A percentile compares a stretch with the other conserved stretches of the same genome.
These are phyloP conservation scores for Stephania cephalantha DNA, from an alignment of 164 flowering plant species.

Conservation along the genomic window DNA sequence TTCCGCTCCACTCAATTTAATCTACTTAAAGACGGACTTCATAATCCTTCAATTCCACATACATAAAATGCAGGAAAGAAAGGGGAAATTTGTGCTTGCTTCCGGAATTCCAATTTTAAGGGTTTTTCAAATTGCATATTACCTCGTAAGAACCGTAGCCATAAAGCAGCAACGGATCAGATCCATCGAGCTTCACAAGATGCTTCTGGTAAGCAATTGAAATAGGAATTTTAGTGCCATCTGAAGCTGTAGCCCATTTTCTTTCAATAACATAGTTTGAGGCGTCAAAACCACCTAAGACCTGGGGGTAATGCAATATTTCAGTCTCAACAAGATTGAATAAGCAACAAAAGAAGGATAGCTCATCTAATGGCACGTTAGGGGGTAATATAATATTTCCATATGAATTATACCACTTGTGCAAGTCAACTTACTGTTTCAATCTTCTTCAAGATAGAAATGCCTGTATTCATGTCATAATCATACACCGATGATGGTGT, in stretches of 20 bases:
- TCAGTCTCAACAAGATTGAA: not conserved
- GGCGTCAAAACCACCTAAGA: conserved; percentile 79
- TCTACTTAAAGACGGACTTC: too few relatives aligned
- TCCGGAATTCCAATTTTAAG: not conserved
- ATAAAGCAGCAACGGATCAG: conserved; percentile 80
- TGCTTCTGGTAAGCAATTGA: conserved; percentile 59
- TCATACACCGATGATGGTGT: conserved; percentile 83
- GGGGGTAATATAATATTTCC: not conserved
- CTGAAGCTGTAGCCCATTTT: conserved; percentile 77
- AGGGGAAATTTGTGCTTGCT: too few relatives aligned
- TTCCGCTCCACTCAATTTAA: too few relatives aligned
- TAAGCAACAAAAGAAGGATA: too few relatives aligned
- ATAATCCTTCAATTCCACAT: too few relatives aligned
- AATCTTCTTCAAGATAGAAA: conserved; percentile 49
- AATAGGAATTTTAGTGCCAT: conserved; percentile 76
- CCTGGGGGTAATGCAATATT: conserved; percentile 30
- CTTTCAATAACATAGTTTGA: conserved; percentile 74
- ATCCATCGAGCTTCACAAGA: conserved; percentile 78
- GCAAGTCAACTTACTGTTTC: conserved; percentile 14
- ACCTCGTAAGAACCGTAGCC: conserved; percentile 99
- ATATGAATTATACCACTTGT: not conserved
- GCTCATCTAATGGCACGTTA: conserved; percentile 33
- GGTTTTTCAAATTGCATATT: conserved; percentile 8
- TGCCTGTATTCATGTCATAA: conserved; percentile 74
- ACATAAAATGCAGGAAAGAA: too few relatives aligned